Percentiles rank a stretch among this genome's conserved stretches.
Evolutionary conservation across 1,284 basidiomycete species (phyloP).

Genomic region (Mycena sp.): DNA sequence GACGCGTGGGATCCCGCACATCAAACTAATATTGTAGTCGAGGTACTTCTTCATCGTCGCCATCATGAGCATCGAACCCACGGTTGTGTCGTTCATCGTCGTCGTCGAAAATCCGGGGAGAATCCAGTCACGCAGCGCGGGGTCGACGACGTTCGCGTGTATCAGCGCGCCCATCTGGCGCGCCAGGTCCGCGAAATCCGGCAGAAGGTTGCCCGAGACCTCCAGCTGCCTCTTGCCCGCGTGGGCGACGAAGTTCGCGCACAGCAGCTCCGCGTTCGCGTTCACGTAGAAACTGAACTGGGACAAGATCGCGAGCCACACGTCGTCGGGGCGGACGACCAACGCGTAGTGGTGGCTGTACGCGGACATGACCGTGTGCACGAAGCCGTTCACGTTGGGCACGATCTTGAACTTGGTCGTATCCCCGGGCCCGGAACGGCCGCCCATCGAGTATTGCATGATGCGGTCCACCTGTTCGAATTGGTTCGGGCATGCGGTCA

Average conservation of each 20-base stretch:
- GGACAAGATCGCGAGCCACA: constrained; percentile 55
- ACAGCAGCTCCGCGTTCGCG: constrained; percentile 50
- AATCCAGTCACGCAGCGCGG: constrained; percentile 51
- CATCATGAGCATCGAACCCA: constrained; percentile 57
- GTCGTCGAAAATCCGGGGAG: constrained; percentile 59
- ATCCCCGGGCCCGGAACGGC: neutral
- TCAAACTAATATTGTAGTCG: constrained; percentile 39
- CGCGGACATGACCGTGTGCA: constrained; percentile 47
- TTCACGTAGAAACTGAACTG: constrained; percentile 57
- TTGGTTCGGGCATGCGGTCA: neutral
- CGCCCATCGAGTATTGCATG: neutral
- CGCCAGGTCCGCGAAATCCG: constrained; percentile 48
- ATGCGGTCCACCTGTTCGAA: neutral
- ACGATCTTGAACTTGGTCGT: neutral
- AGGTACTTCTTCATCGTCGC: constrained; percentile 53
- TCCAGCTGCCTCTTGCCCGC: constrained; percentile 46
- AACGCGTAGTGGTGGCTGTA: constrained; percentile 47
- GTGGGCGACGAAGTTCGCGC: constrained; percentile 51
- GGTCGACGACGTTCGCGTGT: constrained; percentile 47
- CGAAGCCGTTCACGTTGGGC: constrained; percentile 45
- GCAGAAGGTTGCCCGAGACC: constrained; percentile 33
- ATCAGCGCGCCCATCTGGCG: constrained; percentile 46
- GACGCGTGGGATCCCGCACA: constrained; percentile 58
- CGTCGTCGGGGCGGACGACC: constrained; percentile 46
- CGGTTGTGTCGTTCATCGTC: constrained; percentile 49